Base-by-base conservation (phyloP, 495 filamentous ascomycete genomes). In the Haplographium delicatum region DNA sequence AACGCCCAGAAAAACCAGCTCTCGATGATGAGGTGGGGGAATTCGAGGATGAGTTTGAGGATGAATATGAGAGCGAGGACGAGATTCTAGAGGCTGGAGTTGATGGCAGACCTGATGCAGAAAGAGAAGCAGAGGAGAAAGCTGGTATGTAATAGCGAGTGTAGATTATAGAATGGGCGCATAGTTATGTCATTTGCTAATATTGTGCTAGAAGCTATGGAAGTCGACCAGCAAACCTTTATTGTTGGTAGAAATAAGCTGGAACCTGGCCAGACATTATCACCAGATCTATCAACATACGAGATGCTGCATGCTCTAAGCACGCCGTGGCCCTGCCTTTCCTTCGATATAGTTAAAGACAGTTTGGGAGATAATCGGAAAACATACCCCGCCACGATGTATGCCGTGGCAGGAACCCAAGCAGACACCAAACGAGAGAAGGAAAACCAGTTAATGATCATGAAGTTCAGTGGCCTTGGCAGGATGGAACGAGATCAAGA, bases 21-120 rank as follows among this genome's bases (percentile, higher is more conserved):
- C 52, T 75, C 4, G 62, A 66, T 46, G 68, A 72, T 56, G 87
- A 90, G 44, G 84, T 84, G 70, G 86, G 86, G 62, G 88, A 93
- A 52, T 96, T 95, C 54, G 91, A 96, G 66, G 91, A 97, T 68
- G 88, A 96, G 57, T 97, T 85, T 54, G 91, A 95, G 67, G 91
- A 96, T 59, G 91, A 97, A 61, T 97, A 88, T 61, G 91, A 96
- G 73, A 95, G 89, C 60, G 91, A 96, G 57, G 90, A 96, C 62
- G 91, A 97, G 69, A 86, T 97, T 39, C 66, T 96, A 44, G 93
- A 96, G 70, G 91, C 91, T 23, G 93, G 90, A 44, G 88, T 94
- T 13, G 91, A 98, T 56, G 93, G 91, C 15, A 74, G 88, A 56
- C 90, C 90, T 20, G 89, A 95, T 68, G 87, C 82, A n/a, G 91